Evolutionary conservation across 2,329 filamentous ascomycete genomes (phyloP).

Genomic region (Penicillium olsonii): DNA sequence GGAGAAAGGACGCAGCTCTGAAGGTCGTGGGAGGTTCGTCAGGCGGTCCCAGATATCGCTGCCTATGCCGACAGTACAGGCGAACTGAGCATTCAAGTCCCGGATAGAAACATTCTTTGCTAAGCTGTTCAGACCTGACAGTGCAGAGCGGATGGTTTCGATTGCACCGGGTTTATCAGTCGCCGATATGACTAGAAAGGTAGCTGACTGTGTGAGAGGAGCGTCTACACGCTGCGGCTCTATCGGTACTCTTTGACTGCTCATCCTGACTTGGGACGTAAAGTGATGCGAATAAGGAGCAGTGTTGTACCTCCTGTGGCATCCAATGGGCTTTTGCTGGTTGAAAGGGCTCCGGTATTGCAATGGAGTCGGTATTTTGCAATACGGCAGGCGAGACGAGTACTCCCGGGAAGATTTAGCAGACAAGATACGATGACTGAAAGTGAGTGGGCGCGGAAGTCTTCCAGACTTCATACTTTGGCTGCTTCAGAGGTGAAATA

Average conservation of each 20-base stretch:
- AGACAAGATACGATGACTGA: not conserved
- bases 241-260: conserved; percentile 31
- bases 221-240: conserved; percentile 52
- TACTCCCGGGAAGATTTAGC: not conserved
- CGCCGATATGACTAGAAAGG: conserved; percentile 55
- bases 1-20: conserved; percentile 55
- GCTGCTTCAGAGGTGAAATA: no score
- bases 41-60: conserved; percentile 54
- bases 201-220: conserved; percentile 55
- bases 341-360: not conserved
- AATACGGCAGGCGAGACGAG: not conserved
- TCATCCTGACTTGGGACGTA: conserved; percentile 13
- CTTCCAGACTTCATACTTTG: not conserved
- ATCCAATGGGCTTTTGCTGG: not conserved
- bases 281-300: no score
- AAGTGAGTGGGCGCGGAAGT: not conserved
- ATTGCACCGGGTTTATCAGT: conserved; percentile 38
- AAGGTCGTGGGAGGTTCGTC: conserved; percentile 47
- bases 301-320: no score
- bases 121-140: conserved; percentile 49
- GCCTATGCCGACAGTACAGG: conserved; percentile 59
- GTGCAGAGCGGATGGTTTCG: conserved; percentile 45
- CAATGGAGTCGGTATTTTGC: not conserved
- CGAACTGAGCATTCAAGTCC: conserved; percentile 48
- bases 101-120: conserved; percentile 58